Evolutionary conservation across 768 basidiomycete species (phyloP), one percentile per base, ranked within the genome.

Genomic region (Chalciporus piperatus): DNA sequence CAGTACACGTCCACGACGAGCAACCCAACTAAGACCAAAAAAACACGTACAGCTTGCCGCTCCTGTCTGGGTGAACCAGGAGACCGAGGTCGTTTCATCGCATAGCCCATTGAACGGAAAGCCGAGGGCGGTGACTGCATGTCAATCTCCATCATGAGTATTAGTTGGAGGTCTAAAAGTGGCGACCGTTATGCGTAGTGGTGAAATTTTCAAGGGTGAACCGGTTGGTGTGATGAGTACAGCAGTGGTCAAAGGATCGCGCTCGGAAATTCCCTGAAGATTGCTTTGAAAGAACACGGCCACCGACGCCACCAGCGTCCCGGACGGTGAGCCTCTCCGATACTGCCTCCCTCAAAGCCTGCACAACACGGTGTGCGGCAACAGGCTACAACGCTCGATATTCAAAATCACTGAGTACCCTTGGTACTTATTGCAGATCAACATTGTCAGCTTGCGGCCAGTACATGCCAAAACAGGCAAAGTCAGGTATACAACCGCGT

Each of bases 41-140:
- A 8, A 22, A 17, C 13, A 47, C 62, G 40, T 68, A 89, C 87
- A 19, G 75, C 60, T 43, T 84, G 83, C 19, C 84, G 76, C 51
- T 83, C 82, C 44, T 75, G 71, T 47, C 66, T 69, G 20, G 72
- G 70, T 30, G 74, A 76, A 12, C 67, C 70, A 13, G 84, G 85
- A 3, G 85, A 87, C 55, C 84, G 82, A 3, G 82, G 69, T 51
- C 86, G 77, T 61, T 87, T 87, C 27, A 62, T 47, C 25, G 70
- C 38, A 40, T 64, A 68, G n/a, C 59, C 51, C 13, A 72, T 56
- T n/a, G 73, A 62, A 13, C 70, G 71, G 57, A 76, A 73, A n/a
- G 73, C 59, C 11, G 66, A 28, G 11, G 68, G 64, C 27, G 74
- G 68, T 16, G 78, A 72, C 32, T 77, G 76, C 67, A 79, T 75